Evolutionary conservation across 768 basidiomycete species (phyloP).

Genomic region (Pleurotus giganteus): DNA sequence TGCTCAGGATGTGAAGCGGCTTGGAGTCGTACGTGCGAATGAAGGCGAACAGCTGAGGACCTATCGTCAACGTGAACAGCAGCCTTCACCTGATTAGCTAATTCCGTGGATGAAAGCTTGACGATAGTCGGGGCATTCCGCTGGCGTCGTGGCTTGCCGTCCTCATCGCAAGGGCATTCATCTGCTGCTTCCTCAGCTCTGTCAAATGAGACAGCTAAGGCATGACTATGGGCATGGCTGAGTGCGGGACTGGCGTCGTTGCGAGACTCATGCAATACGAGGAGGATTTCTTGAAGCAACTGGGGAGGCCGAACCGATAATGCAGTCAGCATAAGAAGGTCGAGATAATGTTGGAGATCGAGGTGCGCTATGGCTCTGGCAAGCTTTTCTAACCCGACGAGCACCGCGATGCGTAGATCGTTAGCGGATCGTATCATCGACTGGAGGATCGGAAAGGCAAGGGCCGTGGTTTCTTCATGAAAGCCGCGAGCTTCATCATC

Average conservation of each 20-base stretch:
- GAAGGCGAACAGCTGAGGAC: slow-evolving; percentile 45
- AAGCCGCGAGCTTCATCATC: slow-evolving; percentile 29
- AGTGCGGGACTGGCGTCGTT: slow-evolving; percentile 16
- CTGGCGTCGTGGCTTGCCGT: slow-evolving; percentile 49
- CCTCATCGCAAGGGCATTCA: slow-evolving; percentile 65
- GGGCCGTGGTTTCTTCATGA: slow-evolving; percentile 26
- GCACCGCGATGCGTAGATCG: slow-evolving; percentile 48
- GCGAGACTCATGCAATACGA: slow-evolving; percentile 55
- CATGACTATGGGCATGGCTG: slow-evolving; percentile 52
- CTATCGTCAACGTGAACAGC: slow-evolving; percentile 54
- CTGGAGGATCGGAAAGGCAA: slow-evolving; percentile 35
- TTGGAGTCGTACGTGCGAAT: slow-evolving; percentile 64
- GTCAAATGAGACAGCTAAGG: slow-evolving; percentile 58
- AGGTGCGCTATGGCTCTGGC: slow-evolving; percentile 40
- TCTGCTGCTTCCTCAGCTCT: slow-evolving; percentile 67
- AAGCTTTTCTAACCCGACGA: slow-evolving; percentile 60
- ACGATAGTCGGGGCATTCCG: slow-evolving; percentile 40
- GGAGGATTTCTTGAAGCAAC: slow-evolving; percentile 57
- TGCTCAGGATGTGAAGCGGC: slow-evolving; percentile 56
- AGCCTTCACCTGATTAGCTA: slow-evolving; percentile 40
- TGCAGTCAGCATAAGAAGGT: slow-evolving; percentile 49
- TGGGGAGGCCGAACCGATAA: slow-evolving; percentile 50
- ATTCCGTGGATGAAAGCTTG: slow-evolving; percentile 33
- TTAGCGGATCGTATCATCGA: slow-evolving; percentile 57
- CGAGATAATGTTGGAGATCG: slow-evolving; percentile 42